These are phyloP conservation scores for Candida dubliniensis DNA, from an alignment of 1,139 yeast genomes.

Conservation along the genomic window DNA sequence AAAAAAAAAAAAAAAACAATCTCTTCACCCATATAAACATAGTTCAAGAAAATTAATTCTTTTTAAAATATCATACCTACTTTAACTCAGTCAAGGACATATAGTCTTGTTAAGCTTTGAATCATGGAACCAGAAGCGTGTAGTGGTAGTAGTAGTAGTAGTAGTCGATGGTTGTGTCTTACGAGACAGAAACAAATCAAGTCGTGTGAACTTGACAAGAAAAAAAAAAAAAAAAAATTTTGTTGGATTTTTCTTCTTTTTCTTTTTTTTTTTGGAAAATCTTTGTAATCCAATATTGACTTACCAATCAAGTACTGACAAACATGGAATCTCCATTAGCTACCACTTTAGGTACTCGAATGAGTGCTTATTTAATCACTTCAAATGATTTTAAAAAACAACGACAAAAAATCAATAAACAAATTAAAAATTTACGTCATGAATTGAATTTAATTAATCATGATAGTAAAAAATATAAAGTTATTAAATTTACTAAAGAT, in stretches of 20 bases:
- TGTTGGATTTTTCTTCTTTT: too few species aligned
- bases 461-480: conserved; percentile 55
- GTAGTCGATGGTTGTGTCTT: too few species aligned
- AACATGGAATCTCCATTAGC: conserved; percentile 40
- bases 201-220: background rate
- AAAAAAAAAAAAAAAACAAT: too few species aligned
- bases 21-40: too few species aligned
- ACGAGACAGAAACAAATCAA: too few species aligned
- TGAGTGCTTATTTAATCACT: conserved; percentile 49
- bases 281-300: background rate
- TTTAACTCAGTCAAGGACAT: too few species aligned
- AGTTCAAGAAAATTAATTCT: too few species aligned
- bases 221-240: background rate
- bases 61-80: too few species aligned
- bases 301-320: background rate
- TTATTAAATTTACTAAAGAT: conserved; percentile 40
- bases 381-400: conserved; percentile 53
- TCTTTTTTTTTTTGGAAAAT: too few species aligned
- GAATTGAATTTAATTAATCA: conserved; percentile 55
- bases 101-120: too few species aligned
- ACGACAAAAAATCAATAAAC: conserved; percentile 46
- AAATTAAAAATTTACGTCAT: conserved; percentile 56
- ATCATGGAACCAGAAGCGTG: too few species aligned
- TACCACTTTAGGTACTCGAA: conserved; percentile 48
- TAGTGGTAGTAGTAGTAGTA: too few species aligned